A percentile compares a stretch with the other conserved stretches of the same genome.
Conservation (phyloP, 140 eudicot species). For the Cichorium intybus region DNA sequence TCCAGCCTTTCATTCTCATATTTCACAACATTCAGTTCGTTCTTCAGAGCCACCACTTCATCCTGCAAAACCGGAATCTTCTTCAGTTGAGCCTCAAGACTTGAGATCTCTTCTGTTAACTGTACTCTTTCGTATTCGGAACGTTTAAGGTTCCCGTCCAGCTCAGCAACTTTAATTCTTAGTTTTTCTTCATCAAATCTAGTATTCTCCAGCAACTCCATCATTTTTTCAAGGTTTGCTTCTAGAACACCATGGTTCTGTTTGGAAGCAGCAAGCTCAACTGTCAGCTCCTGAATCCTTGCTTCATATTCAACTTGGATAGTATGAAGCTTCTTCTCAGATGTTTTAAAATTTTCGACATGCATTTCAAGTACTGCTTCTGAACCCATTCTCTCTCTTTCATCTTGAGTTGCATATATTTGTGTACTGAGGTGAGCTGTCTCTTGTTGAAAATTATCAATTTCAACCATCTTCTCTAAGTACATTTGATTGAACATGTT, state of each 20-base stretch:
- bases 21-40: constrained; percentile 42
- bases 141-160: constrained; percentile 37
- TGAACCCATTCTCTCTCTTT: constrained; percentile 38
- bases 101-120: constrained; percentile 51
- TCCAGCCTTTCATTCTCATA: constrained; percentile 48
- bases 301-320: constrained; percentile 40
- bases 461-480: constrained; percentile 44
- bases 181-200: constrained; percentile 50
- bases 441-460: constrained; percentile 50
- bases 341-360: constrained; percentile 33
- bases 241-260: constrained; percentile 39
- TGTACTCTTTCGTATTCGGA: constrained; percentile 50
- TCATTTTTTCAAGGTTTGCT: constrained; percentile 35
- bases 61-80: constrained; percentile 47
- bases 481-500: constrained; percentile 32
- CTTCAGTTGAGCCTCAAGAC: constrained; percentile 47
- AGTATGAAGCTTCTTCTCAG: constrained; percentile 35
- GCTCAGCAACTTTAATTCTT: constrained; percentile 38
- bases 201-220: constrained; percentile 34
- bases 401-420: constrained; percentile 44
- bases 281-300: constrained; percentile 25
- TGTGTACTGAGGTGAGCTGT: constrained; percentile 39
- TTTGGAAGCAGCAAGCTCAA: constrained; percentile 45
- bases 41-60: constrained; percentile 58
- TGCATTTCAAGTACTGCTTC: constrained; percentile 52